Conservation (phyloP, 345 rosid genomes). For the Syzygium aromaticum region DNA sequence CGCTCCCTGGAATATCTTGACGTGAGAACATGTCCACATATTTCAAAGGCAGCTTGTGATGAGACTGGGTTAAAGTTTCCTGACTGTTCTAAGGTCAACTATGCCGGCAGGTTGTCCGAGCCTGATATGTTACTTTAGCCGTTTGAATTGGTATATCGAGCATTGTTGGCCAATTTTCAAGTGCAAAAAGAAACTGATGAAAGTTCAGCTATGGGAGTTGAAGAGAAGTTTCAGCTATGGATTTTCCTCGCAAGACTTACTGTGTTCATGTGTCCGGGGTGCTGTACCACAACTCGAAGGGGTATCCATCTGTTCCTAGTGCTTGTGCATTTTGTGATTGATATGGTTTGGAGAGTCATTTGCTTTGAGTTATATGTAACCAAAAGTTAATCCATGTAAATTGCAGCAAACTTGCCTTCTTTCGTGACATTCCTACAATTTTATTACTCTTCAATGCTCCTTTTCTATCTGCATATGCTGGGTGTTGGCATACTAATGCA, state of each 20-base stretch:
- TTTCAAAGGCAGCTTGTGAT: slow-evolving; percentile 61
- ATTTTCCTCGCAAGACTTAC: background rate
- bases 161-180: background rate
- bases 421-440: background rate
- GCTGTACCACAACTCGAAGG: background rate
- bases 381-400: background rate
- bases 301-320: background rate
- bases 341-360: background rate
- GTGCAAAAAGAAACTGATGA: background rate
- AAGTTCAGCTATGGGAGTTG: background rate
- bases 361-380: background rate
- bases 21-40: slow-evolving; percentile 74
- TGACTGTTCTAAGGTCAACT: slow-evolving; percentile 66
- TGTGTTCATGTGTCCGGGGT: background rate
- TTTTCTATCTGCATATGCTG: background rate
- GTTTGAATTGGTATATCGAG: background rate
- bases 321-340: background rate
- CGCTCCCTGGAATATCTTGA: slow-evolving; percentile 59
- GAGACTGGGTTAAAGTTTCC: slow-evolving; percentile 82
- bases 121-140: slow-evolving; percentile 40
- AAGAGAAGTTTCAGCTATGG: background rate
- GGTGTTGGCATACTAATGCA: background rate
- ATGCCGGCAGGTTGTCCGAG: slow-evolving; percentile 51
- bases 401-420: background rate
- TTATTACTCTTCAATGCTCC: background rate